Base-by-base conservation (phyloP, 2,329 filamentous ascomycete species). In the Aureobasidium leucospermi region DNA sequence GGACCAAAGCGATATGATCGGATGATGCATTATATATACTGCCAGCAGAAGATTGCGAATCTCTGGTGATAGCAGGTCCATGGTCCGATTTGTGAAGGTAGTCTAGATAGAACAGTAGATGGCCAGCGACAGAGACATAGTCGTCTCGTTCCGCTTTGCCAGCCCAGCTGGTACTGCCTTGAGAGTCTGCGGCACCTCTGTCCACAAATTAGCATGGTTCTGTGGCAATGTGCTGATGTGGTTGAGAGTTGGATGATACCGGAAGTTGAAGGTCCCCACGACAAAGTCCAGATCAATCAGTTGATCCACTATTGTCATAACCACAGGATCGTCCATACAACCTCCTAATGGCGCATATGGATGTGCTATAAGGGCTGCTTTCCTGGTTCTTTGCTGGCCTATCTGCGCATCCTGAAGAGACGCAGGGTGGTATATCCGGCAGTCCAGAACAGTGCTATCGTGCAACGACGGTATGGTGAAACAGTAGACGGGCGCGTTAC, bases 311-410 rank as follows among this genome's bases (percentile, higher is more conserved):
- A 88, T 74, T 8, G 84, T 77, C n/a, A 83, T 79, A 1, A 97
- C 87, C 0, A 96, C 80, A 0, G 83, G 81, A 69, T 97, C 92
- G 70, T 97, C 89, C 69, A 85, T 94, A 71, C 79, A 85, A 5
- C 93, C 94, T 4, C 94, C 94, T 55, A 97, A 77, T 0, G 90
- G 86, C 36, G 90, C 90, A 70, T 97, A 97, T 0, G 94, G 93
- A 72, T 97, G 94, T 11, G 92, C 92, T 41, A 97, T 76, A 3
- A 96, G 78, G 0, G 85, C 85, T 3, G 79, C 83, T 62, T 73
- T 78, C 10, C 9, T 16, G 3, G 34, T 23, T 47, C 15, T 7
- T 15, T 23, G 42, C 19, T 15, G 48, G 61, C 68, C 73, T 71
- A 76, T 57, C 31, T 47, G 39, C 19, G 39, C 29, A 60, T 57